phyloP scores from a whole-genome alignment of 1,284 basidiomycete species.

The Naganishia cerealis region DNA sequence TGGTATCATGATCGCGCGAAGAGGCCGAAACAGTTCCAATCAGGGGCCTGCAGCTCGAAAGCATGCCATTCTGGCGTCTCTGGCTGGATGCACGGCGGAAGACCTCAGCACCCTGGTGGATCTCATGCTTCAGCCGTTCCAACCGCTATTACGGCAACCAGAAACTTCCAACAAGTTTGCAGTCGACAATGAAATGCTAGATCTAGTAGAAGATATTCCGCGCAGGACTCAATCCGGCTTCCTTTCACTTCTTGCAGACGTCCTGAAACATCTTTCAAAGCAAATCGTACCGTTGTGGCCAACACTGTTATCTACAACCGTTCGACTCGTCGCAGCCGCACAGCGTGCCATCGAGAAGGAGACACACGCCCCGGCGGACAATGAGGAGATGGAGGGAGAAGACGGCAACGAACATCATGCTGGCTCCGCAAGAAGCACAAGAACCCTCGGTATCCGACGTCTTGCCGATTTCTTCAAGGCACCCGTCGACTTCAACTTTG shows the following conservation, averaged over 20 bases:
- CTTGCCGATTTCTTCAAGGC: conserved; percentile 83
- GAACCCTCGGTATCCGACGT: conserved; percentile 81
- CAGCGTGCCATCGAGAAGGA: conserved; percentile 61
- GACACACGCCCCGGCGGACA: conserved; percentile 51
- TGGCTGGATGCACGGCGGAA: conserved; percentile 69
- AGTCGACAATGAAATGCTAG: conserved; percentile 25
- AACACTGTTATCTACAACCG: conserved; percentile 65
- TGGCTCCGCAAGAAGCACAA: conserved; percentile 62
- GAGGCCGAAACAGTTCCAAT: conserved; percentile 62
- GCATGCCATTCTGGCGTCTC: conserved; percentile 71
- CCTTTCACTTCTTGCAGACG: conserved; percentile 77
- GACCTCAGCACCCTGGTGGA: conserved; percentile 80
- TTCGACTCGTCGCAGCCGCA: conserved; percentile 66
- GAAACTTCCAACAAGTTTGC: conserved; percentile 37
- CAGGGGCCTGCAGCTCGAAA: conserved; percentile 69
- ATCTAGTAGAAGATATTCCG: conserved; percentile 25
- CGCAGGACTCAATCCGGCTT: conserved; percentile 77
- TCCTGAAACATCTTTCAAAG: conserved; percentile 75
- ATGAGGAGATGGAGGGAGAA: conserved; percentile 44
- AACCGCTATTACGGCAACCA: conserved; percentile 40
- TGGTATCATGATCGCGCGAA: conserved; percentile 82
- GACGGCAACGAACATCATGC: conserved; percentile 50
- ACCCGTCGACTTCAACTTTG: conserved; percentile 71
- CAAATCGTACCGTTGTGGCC: conserved; percentile 71
- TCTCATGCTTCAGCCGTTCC: conserved; percentile 84